phyloP scores from a whole-genome alignment of 768 basidiomycete species.

The Phlebiopsis gigantea region DNA sequence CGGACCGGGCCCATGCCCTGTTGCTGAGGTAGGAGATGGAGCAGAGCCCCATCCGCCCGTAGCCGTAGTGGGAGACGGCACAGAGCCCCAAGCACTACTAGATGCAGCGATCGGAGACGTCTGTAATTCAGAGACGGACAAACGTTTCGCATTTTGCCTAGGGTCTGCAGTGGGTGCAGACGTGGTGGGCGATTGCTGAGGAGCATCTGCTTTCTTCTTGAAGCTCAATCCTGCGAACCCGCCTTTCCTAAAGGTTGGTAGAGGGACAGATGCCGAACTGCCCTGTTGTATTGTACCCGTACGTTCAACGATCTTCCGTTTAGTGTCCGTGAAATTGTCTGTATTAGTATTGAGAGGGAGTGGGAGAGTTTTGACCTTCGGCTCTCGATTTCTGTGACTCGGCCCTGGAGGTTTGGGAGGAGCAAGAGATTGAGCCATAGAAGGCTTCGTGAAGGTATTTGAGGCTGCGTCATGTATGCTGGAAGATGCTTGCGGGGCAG shows the following conservation, averaged over 20 bases:
- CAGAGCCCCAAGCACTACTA: neutral
- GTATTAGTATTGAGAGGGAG: neutral
- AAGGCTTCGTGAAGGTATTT: neutral
- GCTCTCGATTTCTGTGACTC: slow-evolving; percentile 3
- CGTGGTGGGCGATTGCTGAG: neutral
- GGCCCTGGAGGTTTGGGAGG: neutral
- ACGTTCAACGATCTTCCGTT: neutral
- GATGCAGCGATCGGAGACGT: neutral
- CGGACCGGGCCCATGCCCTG: neutral
- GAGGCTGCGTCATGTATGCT: neutral
- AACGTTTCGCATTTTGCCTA: neutral
- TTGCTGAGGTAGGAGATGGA: neutral
- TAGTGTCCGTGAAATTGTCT: slow-evolving; percentile 7
- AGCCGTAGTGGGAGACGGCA: neutral
- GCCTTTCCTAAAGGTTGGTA: neutral
- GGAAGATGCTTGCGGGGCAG: neutral
- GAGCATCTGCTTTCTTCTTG: slow-evolving; percentile 9
- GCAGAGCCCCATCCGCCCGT: neutral
- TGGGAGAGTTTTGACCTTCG: slow-evolving; percentile 5
- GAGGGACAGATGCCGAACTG: neutral
- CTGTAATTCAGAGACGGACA: neutral
- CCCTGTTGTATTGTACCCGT: neutral
- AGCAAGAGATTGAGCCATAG: neutral
- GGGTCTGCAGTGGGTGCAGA: neutral
- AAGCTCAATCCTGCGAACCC: slow-evolving; percentile 9